Percentiles rank a stretch among this genome's conserved stretches.
Conservation (phyloP, 495 filamentous ascomycete genomes). For the Barbatosphaeria neglecta region DNA sequence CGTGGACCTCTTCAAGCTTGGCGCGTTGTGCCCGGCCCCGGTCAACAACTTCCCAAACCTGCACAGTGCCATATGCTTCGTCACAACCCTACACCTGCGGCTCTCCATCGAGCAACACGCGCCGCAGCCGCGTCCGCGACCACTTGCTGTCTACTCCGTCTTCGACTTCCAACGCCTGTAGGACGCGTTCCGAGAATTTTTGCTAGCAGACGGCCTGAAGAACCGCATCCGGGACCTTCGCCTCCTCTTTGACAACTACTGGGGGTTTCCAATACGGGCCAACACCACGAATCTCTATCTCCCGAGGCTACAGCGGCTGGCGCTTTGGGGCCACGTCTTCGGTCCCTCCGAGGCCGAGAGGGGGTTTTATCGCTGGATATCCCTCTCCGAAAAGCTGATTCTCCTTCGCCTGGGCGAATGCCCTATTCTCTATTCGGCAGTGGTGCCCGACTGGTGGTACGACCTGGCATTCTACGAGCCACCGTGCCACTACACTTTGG, state of each 20-base stretch:
- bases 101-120: not conserved
- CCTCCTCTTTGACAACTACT: not conserved
- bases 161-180: not conserved
- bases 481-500: no score
- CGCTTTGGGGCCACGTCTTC: not conserved
- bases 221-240: not conserved
- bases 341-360: no score
- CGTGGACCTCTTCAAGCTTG: no score
- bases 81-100: not conserved
- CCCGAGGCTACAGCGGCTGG: not conserved
- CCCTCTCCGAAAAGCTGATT: no score
- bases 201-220: not conserved
- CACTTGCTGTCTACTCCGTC: not conserved
- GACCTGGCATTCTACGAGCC: no score
- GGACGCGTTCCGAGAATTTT: not conserved
- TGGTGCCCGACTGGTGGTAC: no score
- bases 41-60: not conserved
- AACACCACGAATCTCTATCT: not conserved
- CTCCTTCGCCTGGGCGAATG: no score
- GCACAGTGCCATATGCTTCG: not conserved
- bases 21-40: not conserved
- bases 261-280: not conserved
- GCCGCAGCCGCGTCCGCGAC: not conserved
- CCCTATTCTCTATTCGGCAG: no score
- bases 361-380: no score